phyloP scores from a whole-genome alignment of 1,139 yeast genomes.

The Debaryomyces subglobosus region DNA sequence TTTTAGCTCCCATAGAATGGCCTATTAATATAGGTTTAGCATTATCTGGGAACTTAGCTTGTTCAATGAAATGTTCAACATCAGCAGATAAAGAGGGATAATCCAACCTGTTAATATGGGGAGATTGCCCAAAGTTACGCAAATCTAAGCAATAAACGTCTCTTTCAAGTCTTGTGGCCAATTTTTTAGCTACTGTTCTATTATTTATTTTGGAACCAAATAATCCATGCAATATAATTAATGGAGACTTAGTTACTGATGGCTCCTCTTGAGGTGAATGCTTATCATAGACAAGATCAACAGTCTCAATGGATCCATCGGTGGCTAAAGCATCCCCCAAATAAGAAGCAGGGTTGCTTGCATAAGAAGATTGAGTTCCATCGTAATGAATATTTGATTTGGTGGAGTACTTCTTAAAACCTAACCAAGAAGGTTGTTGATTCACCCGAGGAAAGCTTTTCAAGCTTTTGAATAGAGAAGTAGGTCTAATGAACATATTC shows the following conservation, averaged over 20 bases:
- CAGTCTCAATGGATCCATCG: slow-evolving; percentile 29
- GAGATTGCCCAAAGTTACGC: slow-evolving; percentile 92
- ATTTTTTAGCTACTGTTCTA: slow-evolving; percentile 65
- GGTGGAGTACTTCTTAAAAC: not conserved
- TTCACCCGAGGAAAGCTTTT: not conserved
- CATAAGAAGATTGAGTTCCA: slow-evolving; percentile 8
- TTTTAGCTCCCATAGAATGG: slow-evolving; percentile 97
- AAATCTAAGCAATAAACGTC: slow-evolving; percentile 75
- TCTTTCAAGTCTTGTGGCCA: slow-evolving; percentile 44
- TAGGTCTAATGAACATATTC: not conserved
- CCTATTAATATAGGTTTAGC: slow-evolving; percentile 74
- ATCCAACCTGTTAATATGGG: slow-evolving; percentile 69
- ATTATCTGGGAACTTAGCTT: slow-evolving; percentile 34
- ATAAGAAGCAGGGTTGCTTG: slow-evolving; percentile 13
- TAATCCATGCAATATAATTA: slow-evolving; percentile 83
- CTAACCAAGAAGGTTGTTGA: not conserved
- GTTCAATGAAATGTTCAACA: slow-evolving; percentile 69
- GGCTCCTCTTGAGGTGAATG: slow-evolving; percentile 26
- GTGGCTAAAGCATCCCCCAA: slow-evolving; percentile 30
- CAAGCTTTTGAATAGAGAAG: not conserved
- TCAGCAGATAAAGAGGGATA: slow-evolving; percentile 86
- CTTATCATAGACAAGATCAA: slow-evolving; percentile 32
- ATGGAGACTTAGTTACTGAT: slow-evolving; percentile 45
- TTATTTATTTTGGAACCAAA: slow-evolving; percentile 85
- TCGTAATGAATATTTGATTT: slow-evolving; percentile 7